Conservation (phyloP, 2,329 filamentous ascomycete genomes). For the Sphaerostilbella broomeana region DNA sequence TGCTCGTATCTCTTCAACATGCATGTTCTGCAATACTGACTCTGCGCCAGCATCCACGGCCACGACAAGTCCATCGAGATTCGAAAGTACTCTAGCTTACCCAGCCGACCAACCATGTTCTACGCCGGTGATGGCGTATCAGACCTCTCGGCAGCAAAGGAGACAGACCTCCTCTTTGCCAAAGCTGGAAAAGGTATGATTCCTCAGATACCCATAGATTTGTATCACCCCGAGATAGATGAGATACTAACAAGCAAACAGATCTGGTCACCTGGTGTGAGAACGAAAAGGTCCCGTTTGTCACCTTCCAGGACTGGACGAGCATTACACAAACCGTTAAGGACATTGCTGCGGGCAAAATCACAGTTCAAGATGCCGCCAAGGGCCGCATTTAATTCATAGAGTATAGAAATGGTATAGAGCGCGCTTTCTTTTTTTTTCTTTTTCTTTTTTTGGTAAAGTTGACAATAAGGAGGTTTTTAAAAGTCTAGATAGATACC, state of each 20-base stretch:
- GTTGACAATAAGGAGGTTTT: neutral
- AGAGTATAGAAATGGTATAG: neutral
- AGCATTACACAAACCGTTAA: slow-evolving; percentile 70
- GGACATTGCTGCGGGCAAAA: slow-evolving; percentile 68
- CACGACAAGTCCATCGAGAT: slow-evolving; percentile 95
- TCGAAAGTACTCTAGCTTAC: slow-evolving; percentile 72
- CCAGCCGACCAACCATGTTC: slow-evolving; percentile 74
- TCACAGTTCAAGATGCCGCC: slow-evolving; percentile 64
- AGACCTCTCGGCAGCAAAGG: slow-evolving; percentile 82
- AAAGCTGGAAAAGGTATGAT: slow-evolving; percentile 75
- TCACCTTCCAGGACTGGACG: slow-evolving; percentile 77
- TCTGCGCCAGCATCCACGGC: slow-evolving; percentile 63
- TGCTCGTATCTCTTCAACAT: neutral
- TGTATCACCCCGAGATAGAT: neutral
- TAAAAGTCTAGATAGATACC: slow-evolving; percentile 4
- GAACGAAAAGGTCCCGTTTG: slow-evolving; percentile 77
- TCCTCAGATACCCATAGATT: too few relatives aligned
- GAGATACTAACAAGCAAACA: slow-evolving; percentile 25
- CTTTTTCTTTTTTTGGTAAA: neutral
- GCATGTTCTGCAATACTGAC: neutral
- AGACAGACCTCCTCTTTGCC: slow-evolving; percentile 89
- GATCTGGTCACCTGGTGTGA: slow-evolving; percentile 86
- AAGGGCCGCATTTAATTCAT: slow-evolving; percentile 32
- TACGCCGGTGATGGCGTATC: slow-evolving; percentile 95
- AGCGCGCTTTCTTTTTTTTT: neutral